Base-by-base conservation (phyloP, 2,329 filamentous ascomycete genomes). In the Aspergillus sp. region DNA sequence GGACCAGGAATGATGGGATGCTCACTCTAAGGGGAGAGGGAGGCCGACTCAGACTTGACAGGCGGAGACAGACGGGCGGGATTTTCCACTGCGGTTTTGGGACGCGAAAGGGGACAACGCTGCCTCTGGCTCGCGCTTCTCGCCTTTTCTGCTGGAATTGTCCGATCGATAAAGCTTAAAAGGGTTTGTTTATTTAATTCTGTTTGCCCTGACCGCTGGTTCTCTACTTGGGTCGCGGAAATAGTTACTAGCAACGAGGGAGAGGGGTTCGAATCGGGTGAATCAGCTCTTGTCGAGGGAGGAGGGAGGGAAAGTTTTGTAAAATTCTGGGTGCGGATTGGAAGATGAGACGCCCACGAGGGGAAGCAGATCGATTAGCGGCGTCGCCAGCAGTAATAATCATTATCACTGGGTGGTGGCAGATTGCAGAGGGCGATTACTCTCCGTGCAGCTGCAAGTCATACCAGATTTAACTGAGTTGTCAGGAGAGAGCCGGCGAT, bases 41-140 rank as follows among this genome's bases (percentile, higher is more conserved):
- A 47, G 51, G 60, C 58, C 35, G 35, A 37, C 35, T 37, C 56
- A 14, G 35, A 37, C 35, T 37, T 64, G 63, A 63, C 62, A 64
- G 62, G 63, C 63, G 60, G 63, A 64, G 63, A 60, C 59, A 60
- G 56, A 59, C 63, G 63, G 61, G 60, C 55, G 60, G 60, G 60
- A 58, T 62, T 62, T 58, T 62, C 61, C 61, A 63, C 47, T 59
- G 23, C 45, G 45, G 24, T 47, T 46, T 47, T 31, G 27, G 54
- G 61, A 61, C 58, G 61, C 56, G 57, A 61, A 58, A 57, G 59
- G 55, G 55, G 57, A 58, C 54, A 48, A 46, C 56, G 50, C 53
- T 44, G 52, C 51, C 47, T 37, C 52, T 45, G 17, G 47, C 43
- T 31, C 41, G 21, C 49, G 44, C 46, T 15, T 41, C n/a, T 17